Conservation (phyloP, 2,329 filamentous ascomycete species). For the Lecanicillium sp. region DNA sequence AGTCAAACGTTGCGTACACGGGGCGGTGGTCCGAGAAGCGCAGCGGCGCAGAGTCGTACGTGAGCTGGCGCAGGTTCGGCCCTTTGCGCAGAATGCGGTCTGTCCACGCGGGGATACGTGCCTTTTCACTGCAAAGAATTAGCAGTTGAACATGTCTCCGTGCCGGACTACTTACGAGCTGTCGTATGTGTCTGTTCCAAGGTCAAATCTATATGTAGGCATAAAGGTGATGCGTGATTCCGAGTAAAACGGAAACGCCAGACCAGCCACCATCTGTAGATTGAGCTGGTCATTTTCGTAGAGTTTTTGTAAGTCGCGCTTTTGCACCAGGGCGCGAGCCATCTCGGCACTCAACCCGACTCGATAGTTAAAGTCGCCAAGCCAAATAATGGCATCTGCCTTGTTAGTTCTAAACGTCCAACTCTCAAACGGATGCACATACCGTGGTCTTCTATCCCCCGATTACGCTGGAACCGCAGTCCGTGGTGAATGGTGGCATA, state of each 20-base stretch:
- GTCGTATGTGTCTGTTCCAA: conserved; percentile 84
- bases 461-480: conserved; percentile 81
- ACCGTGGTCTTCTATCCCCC: conserved; percentile 87
- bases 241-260: conserved; percentile 85
- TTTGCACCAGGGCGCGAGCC: conserved; percentile 66
- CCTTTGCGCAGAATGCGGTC: conserved; percentile 89
- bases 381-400: conserved; percentile 73
- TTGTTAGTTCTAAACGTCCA: conserved; percentile 17
- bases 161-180: conserved; percentile 57
- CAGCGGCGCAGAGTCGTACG: conserved; percentile 76
- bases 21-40: conserved; percentile 94
- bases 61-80: conserved; percentile 68
- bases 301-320: conserved; percentile 65
- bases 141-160: background rate
- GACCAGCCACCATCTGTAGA: conserved; percentile 88
- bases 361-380: conserved; percentile 97
- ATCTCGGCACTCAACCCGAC: conserved; percentile 78
- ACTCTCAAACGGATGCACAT: too few species aligned
- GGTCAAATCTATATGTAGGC: conserved; percentile 93
- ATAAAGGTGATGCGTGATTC: conserved; percentile 82
- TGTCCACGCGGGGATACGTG: conserved; percentile 93
- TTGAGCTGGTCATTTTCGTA: conserved; percentile 96
- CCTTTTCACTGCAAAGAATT: conserved; percentile 58
- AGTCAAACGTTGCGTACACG: conserved; percentile 84
- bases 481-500: conserved; percentile 85